A percentile compares a stretch with the other conserved stretches of the same genome.
Conservation (phyloP, 306 rosid species). For the Fragaria nilgerrensis region DNA sequence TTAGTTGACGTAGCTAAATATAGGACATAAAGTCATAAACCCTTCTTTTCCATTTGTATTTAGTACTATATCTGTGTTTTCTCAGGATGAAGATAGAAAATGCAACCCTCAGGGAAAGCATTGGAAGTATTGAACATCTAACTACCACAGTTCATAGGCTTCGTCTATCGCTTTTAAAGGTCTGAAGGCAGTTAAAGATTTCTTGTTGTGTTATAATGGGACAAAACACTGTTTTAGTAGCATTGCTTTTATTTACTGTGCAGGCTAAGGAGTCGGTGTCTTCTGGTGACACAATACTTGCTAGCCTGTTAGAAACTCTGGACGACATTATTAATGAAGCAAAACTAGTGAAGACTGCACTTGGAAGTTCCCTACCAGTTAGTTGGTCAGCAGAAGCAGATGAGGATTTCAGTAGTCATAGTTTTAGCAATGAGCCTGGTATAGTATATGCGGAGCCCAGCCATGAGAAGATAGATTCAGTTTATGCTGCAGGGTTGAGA, state of each 20-base stretch:
- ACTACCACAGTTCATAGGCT: conserved; percentile 72
- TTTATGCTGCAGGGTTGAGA: conserved; percentile 86
- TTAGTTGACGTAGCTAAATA: conserved; percentile 9
- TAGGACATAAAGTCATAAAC: neutral
- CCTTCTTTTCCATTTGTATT: conserved; percentile 15
- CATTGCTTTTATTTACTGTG: conserved; percentile 8
- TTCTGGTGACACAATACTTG: conserved; percentile 38
- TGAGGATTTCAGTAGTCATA: conserved; percentile 29
- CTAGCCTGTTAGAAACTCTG: conserved; percentile 44
- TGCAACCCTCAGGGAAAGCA: conserved; percentile 83
- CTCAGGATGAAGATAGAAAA: conserved; percentile 78
- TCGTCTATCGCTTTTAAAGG: conserved; percentile 76
- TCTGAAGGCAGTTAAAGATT: conserved; percentile 18
- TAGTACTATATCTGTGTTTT: neutral
- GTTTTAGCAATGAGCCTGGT: conserved; percentile 28
- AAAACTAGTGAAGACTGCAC: conserved; percentile 84
- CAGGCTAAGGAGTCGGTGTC: conserved; percentile 56
- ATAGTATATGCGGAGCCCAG: conserved; percentile 31
- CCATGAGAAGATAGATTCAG: conserved; percentile 62
- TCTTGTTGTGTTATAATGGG: neutral
- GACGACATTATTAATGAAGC: conserved; percentile 58
- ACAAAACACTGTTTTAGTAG: neutral
- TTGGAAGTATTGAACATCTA: conserved; percentile 76
- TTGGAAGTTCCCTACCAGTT: conserved; percentile 84
- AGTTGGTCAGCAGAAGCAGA: conserved; percentile 81